Evolutionary conservation across 73 alveolate genomes (phyloP), one percentile per base, ranked within the genome.

Genomic region (Blepharisma japonicum): DNA sequence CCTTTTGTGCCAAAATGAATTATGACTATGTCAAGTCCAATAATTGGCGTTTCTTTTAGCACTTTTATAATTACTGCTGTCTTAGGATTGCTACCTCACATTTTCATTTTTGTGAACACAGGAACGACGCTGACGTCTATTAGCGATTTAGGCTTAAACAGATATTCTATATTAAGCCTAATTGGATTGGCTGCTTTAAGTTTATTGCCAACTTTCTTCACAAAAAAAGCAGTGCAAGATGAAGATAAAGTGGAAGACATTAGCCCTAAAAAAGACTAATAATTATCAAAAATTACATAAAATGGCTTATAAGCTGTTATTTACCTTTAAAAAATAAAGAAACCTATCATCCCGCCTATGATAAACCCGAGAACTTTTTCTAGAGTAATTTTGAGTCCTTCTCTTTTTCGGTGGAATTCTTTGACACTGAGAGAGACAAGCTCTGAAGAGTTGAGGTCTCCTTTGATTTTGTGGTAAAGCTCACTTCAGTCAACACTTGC

Each of bases 1-100:
- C 98, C 98, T 6, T 71, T 92, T n/a, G 79, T 92, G 18, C 98
- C 98, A 45, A 90, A 90, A 79, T 86, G 88, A 77, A 83, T 91
- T 56, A 88, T 87, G 11, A 90, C 87, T 51, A 83, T 92, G 4
- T 87, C 96, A 14, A 87, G 94, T 7, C 98, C 96, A 42, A 71
- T 90, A 49, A 84, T 92, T 0, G 92, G 92, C n/a, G 84, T 92
- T 32, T 96, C 98, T 11, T 67, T 82, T 11, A 23, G 56, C 21
- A 77, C 77, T 66, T 92, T 90, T 86, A 55, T 79, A 68, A 47
- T 80, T 27, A 94, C 94, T 14, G 85, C 96, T 1, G 77, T 92
- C 9, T 25, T 70, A 51, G 96, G 98, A 42, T 77, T 92, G 46
- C 90, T 92, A 92, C 98, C 98, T 4, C 86, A 83, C 72, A 92